A percentile compares a stretch with the other conserved stretches of the same genome.
Conservation (phyloP, 495 filamentous ascomycete genomes). For the Neurospora sublineolata region DNA sequence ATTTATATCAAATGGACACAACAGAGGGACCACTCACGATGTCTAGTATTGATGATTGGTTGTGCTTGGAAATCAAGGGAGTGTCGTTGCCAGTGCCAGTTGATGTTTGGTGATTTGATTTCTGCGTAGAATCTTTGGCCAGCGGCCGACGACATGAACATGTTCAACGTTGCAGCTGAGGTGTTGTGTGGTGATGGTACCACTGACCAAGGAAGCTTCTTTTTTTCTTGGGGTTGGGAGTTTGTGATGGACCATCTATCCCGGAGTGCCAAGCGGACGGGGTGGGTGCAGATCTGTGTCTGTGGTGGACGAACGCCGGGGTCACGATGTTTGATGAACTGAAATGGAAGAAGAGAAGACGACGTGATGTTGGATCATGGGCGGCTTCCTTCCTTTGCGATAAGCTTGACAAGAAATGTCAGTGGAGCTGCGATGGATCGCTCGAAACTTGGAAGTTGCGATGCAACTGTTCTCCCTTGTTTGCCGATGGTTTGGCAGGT, state of each 20-base stretch:
- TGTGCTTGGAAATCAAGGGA: not conserved
- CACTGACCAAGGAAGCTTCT: not conserved
- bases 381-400: not conserved
- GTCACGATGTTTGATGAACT: not conserved
- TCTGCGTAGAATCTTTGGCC: constrained; percentile 9
- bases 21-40: not conserved
- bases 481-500: not conserved
- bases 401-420: not conserved
- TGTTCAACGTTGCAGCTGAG: not conserved
- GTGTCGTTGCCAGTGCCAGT: constrained; percentile 8
- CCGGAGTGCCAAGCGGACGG: not conserved
- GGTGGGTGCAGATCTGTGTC: not conserved
- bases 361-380: not conserved
- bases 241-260: not conserved
- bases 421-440: not conserved
- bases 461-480: not conserved
- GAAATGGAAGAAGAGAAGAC: not conserved
- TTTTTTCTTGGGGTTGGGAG: not conserved
- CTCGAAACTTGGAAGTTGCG: not conserved
- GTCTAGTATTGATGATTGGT: not conserved
- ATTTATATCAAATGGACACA: not conserved
- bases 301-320: not conserved
- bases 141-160: not conserved
- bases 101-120: constrained; percentile 12
- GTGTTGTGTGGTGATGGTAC: not conserved